Percentiles rank a stretch among this genome's conserved stretches.
Evolutionary conservation across 2,329 filamentous ascomycete genomes (phyloP).

Genomic region (Aureobasidium musti): DNA sequence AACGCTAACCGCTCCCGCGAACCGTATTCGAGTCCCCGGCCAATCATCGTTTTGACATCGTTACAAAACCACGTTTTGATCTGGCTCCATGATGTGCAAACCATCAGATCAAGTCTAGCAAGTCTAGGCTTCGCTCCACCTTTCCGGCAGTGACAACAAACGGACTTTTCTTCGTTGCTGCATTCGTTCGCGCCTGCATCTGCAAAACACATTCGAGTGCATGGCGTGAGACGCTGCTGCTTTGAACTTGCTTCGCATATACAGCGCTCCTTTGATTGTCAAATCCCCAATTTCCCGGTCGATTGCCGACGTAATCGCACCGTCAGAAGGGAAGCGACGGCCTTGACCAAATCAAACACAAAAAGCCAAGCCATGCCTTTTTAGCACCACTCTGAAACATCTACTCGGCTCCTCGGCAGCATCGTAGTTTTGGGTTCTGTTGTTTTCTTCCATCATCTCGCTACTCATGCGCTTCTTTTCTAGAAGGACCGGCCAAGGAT

Average conservation of each 20-base stretch:
- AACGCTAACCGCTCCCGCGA: slow-evolving; percentile 19
- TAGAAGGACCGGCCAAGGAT: not conserved
- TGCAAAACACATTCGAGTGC: not conserved
- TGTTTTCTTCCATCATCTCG: slow-evolving; percentile 6
- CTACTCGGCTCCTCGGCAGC: slow-evolving; percentile 4
- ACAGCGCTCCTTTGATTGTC: not conserved
- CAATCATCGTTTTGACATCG: not conserved
- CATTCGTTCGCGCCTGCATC: slow-evolving; percentile 8
- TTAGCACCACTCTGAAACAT: slow-evolving; percentile 25
- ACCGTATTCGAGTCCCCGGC: not conserved
- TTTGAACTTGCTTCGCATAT: not conserved
- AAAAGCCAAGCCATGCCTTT: slow-evolving; percentile 21
- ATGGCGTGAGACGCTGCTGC: not conserved
- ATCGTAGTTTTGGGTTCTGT: slow-evolving; percentile 20
- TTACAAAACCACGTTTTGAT: slow-evolving; percentile 22
- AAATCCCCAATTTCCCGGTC: not conserved
- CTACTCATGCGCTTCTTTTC: not conserved
- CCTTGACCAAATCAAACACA: slow-evolving; percentile 19
- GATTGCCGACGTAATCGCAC: slow-evolving; percentile 8
- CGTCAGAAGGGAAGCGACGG: not conserved
- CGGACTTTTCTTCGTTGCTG: not conserved
- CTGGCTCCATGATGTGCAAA: slow-evolving; percentile 25
- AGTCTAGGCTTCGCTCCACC: slow-evolving; percentile 9
- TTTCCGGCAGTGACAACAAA: not conserved
- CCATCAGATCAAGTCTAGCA: slow-evolving; percentile 24